A percentile compares a stretch with the other conserved stretches of the same genome.
Conservation (phyloP, 345 rosid genomes). For the Linum usitatissimum region DNA sequence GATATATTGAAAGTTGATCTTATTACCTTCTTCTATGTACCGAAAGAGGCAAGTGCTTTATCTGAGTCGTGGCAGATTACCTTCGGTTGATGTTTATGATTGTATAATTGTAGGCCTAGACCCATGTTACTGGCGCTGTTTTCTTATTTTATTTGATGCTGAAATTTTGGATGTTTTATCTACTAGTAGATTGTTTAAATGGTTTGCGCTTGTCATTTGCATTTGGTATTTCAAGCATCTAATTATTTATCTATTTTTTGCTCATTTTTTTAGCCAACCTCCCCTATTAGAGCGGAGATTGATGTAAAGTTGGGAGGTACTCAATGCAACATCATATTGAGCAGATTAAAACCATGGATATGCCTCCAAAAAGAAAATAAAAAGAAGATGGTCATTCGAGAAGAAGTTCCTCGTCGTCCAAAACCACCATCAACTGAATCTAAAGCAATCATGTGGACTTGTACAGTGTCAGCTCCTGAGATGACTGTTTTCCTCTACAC, state of each 20-base stretch:
- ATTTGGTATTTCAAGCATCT: no score
- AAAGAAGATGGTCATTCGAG: conserved; percentile 58
- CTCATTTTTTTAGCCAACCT: conserved; percentile 44
- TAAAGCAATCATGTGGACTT: conserved; percentile 76
- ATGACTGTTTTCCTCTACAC: conserved; percentile 64
- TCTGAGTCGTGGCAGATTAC: no score
- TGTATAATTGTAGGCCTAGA: no score
- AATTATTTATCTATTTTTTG: no score
- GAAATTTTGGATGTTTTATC: no score
- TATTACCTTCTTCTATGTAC: conserved; percentile 68
- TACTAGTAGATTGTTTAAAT: no score
- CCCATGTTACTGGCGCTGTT: no score
- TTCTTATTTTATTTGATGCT: no score
- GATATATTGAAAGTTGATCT: conserved; percentile 88
- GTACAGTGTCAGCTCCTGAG: conserved; percentile 95
- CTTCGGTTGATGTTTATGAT: no score
- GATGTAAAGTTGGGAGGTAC: conserved; percentile 96
- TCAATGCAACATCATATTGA: conserved; percentile 55
- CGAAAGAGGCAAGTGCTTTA: conserved; percentile 49
- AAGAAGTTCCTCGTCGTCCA: conserved; percentile 28
- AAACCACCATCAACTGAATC: conserved; percentile 42
- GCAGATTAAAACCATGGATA: conserved; percentile 81
- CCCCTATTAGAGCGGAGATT: conserved; percentile 81
- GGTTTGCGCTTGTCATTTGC: no score
- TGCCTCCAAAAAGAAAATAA: conserved; percentile 48